Percentiles rank a stretch among this genome's conserved stretches.
Evolutionary conservation across 164 flowering plant genomes (phyloP).

Genomic region (Buxus sempervirens): DNA sequence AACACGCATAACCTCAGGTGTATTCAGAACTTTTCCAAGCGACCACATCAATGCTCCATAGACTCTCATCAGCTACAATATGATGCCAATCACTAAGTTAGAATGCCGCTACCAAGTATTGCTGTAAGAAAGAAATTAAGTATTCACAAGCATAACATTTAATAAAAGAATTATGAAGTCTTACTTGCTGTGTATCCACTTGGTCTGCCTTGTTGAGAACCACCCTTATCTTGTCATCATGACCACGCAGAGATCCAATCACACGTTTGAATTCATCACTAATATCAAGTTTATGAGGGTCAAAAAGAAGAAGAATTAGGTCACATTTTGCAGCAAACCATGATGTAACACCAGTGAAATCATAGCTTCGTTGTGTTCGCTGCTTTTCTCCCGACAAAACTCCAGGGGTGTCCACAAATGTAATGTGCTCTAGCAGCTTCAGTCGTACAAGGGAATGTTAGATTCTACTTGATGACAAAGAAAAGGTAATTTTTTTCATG

Average conservation of each 20-base stretch:
- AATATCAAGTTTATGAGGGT: slow-evolving; percentile 94
- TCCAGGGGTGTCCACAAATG: slow-evolving; percentile 97
- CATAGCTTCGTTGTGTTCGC: slow-evolving; percentile 91
- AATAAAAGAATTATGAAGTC: slow-evolving; percentile 1
- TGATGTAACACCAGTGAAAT: slow-evolving; percentile 94
- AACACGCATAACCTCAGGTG: slow-evolving; percentile 90
- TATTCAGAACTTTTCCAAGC: slow-evolving; percentile 91
- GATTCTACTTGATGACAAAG: not conserved
- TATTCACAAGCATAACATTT: not conserved
- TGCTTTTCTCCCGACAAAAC: slow-evolving; percentile 98
- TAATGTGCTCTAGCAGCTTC: slow-evolving; percentile 89
- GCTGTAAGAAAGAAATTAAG: not conserved
- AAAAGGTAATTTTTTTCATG: not conserved
- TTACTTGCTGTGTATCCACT: slow-evolving; percentile 96
- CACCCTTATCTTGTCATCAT: slow-evolving; percentile 97
- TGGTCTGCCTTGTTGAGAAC: slow-evolving; percentile 98
- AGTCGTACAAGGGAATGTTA: slow-evolving; percentile 12
- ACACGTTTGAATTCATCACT: slow-evolving; percentile 98
- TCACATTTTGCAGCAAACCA: slow-evolving; percentile 99
- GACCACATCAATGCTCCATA: slow-evolving; percentile 99
- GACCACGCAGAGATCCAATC: slow-evolving; percentile 87
- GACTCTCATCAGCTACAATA: slow-evolving; percentile 64
- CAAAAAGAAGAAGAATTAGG: slow-evolving; percentile 83
- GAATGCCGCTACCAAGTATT: not conserved
- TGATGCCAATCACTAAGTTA: not conserved